phyloP scores from a whole-genome alignment of 495 filamentous ascomycete species.

The Parmelia sp. region DNA sequence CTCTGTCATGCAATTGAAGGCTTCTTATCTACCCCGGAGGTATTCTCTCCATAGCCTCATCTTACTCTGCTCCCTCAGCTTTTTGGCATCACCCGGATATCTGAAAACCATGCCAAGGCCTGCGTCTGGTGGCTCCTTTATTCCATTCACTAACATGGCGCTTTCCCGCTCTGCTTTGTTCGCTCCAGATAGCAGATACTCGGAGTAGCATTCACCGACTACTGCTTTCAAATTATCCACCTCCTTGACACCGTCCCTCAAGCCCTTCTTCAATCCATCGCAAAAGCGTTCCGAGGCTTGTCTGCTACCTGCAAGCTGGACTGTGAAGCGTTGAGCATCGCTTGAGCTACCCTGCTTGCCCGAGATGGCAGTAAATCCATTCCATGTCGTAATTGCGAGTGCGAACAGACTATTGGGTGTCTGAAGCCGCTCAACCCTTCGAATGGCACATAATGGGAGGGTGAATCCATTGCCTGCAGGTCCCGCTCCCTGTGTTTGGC shows the following conservation, averaged over 20 bases:
- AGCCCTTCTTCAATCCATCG: slow-evolving; percentile 82
- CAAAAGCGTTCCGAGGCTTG: slow-evolving; percentile 92
- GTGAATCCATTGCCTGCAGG: slow-evolving; percentile 97
- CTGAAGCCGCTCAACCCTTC: slow-evolving; percentile 85
- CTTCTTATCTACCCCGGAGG: slow-evolving; percentile 55
- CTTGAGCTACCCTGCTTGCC: slow-evolving; percentile 48
- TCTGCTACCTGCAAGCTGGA: slow-evolving; percentile 83
- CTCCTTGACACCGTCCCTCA: slow-evolving; percentile 77
- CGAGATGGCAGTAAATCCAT: slow-evolving; percentile 52
- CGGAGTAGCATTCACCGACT: slow-evolving; percentile 80
- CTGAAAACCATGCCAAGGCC: slow-evolving; percentile 88
- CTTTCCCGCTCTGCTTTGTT: slow-evolving; percentile 36
- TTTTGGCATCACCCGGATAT: slow-evolving; percentile 94
- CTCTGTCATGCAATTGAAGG: not conserved
- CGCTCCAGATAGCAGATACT: slow-evolving; percentile 67
- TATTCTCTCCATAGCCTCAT: slow-evolving; percentile 98
- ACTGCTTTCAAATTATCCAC: slow-evolving; percentile 75
- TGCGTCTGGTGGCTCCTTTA: slow-evolving; percentile 74
- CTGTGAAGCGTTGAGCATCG: slow-evolving; percentile 72
- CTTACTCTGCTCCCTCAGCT: slow-evolving; percentile 90
- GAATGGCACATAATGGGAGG: slow-evolving; percentile 84
- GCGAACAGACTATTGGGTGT: slow-evolving; percentile 89
- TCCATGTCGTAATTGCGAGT: slow-evolving; percentile 93
- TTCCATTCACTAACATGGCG: slow-evolving; percentile 33
- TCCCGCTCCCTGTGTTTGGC: slow-evolving; percentile 81